These are phyloP conservation scores for Diplocarpon rosae DNA, from an alignment of 2,329 filamentous ascomycete species.

Conservation along the genomic window DNA sequence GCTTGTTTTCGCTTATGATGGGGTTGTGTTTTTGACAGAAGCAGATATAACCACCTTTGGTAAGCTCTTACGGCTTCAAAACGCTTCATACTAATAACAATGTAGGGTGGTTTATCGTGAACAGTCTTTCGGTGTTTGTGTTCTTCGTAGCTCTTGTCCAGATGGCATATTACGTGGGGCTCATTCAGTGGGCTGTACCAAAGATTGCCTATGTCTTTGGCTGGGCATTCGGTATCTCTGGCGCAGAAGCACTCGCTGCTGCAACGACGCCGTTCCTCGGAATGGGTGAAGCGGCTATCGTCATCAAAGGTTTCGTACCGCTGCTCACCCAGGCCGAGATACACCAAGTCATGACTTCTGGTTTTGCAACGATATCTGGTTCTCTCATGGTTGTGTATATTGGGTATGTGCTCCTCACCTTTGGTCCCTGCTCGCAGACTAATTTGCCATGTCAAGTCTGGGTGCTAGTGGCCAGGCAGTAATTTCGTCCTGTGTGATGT, in stretches of 20 bases:
- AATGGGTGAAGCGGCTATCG: constrained; percentile 1
- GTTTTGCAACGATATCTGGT: constrained; percentile 4
- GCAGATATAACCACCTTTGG: not conserved
- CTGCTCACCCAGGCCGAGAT: constrained; percentile 5
- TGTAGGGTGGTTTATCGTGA: not conserved
- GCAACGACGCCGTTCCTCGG: constrained; percentile 5
- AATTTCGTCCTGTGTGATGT: constrained; percentile 9
- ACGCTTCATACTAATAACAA: not conserved
- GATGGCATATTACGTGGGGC: not conserved
- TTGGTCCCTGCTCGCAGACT: too few species aligned
- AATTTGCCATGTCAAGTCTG: not conserved
- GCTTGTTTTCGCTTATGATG: not conserved
- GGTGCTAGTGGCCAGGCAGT: constrained; percentile 4
- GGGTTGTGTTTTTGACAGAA: constrained; percentile 4
- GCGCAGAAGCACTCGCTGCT: constrained; percentile 5
- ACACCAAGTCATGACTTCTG: constrained; percentile 7
- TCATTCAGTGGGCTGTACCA: constrained; percentile 4
- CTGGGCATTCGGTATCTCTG: constrained; percentile 5
- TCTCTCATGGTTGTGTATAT: constrained; percentile 4
- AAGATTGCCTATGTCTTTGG: constrained; percentile 1
- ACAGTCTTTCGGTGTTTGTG: constrained; percentile 1
- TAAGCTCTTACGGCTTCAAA: not conserved
- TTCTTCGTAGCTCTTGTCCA: not conserved
- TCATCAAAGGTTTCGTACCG: constrained; percentile 4
- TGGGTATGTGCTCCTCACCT: too few species aligned